Evolutionary conservation across 768 basidiomycete genomes (phyloP).

Genomic region (Leccinum longicurvipes): DNA sequence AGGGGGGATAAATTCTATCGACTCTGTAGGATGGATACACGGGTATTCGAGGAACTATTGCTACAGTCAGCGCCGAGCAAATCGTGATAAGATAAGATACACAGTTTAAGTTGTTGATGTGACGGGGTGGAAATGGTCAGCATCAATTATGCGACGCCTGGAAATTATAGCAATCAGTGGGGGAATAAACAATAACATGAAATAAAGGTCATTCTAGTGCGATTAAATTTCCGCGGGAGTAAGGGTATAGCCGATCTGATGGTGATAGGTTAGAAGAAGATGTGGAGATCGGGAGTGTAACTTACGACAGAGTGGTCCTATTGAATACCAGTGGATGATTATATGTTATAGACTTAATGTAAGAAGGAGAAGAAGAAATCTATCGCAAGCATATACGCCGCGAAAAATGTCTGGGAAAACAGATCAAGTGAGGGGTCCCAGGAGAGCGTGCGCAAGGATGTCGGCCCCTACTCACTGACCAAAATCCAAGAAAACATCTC

Average conservation of each 20-base stretch:
- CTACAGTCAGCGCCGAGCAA: slow-evolving; percentile 16
- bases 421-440: background rate
- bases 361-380: background rate
- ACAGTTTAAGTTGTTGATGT: background rate
- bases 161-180: background rate
- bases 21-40: slow-evolving; percentile 5
- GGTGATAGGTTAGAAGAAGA: background rate
- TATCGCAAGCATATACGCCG: background rate
- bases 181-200: background rate
- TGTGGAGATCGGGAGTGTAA: background rate
- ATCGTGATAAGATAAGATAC: background rate
- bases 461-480: background rate
- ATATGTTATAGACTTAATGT: background rate
- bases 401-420: background rate
- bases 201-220: background rate
- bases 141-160: slow-evolving; percentile 1
- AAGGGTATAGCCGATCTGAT: slow-evolving; percentile 3
- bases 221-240: background rate
- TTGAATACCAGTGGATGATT: background rate
- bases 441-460: background rate
- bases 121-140: background rate
- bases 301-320: slow-evolving; percentile 1
- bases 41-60: slow-evolving; percentile 4
- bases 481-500: background rate
- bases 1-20: background rate